Evolutionary conservation across 257 asterid genomes (phyloP), one percentile per base, ranked within the genome.

Genomic region (Solanum sitiens): DNA sequence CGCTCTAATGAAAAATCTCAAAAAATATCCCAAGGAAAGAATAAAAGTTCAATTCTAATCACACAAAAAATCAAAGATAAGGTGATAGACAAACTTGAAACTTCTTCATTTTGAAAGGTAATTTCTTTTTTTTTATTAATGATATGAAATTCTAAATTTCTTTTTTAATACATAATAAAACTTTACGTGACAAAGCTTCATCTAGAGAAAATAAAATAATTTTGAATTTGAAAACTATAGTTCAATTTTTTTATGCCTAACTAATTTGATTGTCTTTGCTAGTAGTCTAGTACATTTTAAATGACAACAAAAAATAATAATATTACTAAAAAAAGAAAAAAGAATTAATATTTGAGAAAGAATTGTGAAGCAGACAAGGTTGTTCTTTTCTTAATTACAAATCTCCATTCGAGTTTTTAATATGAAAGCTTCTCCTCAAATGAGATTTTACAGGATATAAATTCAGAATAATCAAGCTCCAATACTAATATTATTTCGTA

Each of bases 401-500:
- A 8, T 56, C 5, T 56, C 0, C 0, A 7, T 56, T 56, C 3
- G 11, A 56, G 12, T 12, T 42, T 42, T 8, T 6, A 1, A 37
- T 37, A 37, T 4, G 39, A 37, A 1, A 6, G 40, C 40, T 50
- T 50, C 21, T 8, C 21, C 59, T 50, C 8, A 0, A 56, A 56
- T 56, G 4, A 0, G 9, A 53, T 2, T 53, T 0, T 53, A 53
- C 1, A 0, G 0, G 0, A 53, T 2, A 0, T 18, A 18, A 56
- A 56, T 56, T 18, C 11, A 56, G 0, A 56, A 18, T 56, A 56
- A 56, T 56, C 25, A 7, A 56, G 5, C 11, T 56, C 0, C 4
- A 56, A 56, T 56, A 4, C 2, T 56, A 20, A 4, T 56, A 56
- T 56, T 5, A 2, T 23, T 23, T 16, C 2, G 3, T 18, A 0